These are phyloP conservation scores for Rhododendron simsii DNA, from an alignment of 148 eudicot species.

Conservation along the genomic window DNA sequence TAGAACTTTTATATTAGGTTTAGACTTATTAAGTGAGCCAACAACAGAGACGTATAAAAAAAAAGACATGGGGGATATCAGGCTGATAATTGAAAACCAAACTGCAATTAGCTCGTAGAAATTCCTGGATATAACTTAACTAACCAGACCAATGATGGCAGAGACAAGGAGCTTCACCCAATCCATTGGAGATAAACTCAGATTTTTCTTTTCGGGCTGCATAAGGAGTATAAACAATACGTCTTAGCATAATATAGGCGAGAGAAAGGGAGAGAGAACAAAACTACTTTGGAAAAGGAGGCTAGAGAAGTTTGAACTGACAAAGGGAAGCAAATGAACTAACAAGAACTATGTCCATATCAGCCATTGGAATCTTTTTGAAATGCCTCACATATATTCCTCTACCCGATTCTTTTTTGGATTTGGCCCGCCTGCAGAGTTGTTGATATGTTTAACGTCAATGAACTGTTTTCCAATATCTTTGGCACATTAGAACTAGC, in stretches of 20 bases:
- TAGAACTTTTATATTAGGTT: no score
- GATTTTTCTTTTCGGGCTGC: not conserved
- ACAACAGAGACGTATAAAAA: no score
- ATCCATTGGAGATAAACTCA: no score
- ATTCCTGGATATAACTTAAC: no score
- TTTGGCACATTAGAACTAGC: no score
- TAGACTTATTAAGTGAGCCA: no score
- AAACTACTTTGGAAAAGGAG: not conserved
- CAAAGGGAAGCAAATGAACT: slow-evolving; percentile 17
- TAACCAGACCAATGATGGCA: no score
- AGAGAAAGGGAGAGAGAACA: not conserved
- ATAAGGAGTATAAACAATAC: not conserved
- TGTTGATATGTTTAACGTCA: not conserved
- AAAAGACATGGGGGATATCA: no score
- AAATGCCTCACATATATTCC: slow-evolving; percentile 93
- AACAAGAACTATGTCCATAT: slow-evolving; percentile 93
- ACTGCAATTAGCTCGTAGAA: no score
- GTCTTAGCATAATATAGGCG: not conserved
- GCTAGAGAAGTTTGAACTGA: not conserved
- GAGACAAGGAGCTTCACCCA: no score
- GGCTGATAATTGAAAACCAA: no score
- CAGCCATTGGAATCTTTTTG: slow-evolving; percentile 95
- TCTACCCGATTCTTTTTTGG: slow-evolving; percentile 46
- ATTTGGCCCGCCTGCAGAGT: slow-evolving; percentile 55
- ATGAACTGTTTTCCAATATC: not conserved